phyloP scores from a whole-genome alignment of 2,329 filamentous ascomycete species.

The Aspergillus ustus region DNA sequence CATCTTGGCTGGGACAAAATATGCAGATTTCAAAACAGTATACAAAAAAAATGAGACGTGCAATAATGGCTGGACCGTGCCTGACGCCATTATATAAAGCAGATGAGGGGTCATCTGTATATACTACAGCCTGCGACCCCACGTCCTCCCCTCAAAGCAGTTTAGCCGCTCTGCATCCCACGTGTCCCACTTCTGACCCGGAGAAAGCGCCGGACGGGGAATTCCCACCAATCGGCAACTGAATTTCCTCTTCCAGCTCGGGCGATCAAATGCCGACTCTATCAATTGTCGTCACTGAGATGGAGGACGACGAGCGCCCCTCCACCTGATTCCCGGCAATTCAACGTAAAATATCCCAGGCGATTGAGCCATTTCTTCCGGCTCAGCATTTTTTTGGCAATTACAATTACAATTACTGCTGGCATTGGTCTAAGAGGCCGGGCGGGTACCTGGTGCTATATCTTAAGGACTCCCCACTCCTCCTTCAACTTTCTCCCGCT shows the following conservation, averaged over 20 bases:
- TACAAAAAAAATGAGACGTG: not conserved
- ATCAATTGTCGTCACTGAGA: constrained; percentile 8
- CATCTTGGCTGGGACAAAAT: constrained; percentile 26
- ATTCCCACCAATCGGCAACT: constrained; percentile 20
- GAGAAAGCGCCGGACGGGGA: constrained; percentile 9
- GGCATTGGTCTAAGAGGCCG: not conserved
- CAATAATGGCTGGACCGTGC: not conserved
- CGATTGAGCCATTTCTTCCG: constrained; percentile 6
- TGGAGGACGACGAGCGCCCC: not conserved
- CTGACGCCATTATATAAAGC: constrained; percentile 6
- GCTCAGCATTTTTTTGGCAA: constrained; percentile 4
- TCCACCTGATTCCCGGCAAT: constrained; percentile 11
- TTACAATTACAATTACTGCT: not conserved
- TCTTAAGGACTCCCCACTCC: not conserved
- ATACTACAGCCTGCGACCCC: constrained; percentile 2
- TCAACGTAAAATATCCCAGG: not conserved
- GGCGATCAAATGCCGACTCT: constrained; percentile 14
- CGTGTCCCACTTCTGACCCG: constrained; percentile 10
- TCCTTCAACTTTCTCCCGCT: not conserved
- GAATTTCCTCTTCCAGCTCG: constrained; percentile 10
- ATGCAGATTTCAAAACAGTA: not conserved
- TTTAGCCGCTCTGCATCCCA: constrained; percentile 4
- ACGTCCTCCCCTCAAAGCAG: not conserved
- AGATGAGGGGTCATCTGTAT: constrained; percentile 3
- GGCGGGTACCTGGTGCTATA: not conserved